These are phyloP conservation scores for Abrus precatorius DNA, from an alignment of 306 rosid species.

Conservation along the genomic window DNA sequence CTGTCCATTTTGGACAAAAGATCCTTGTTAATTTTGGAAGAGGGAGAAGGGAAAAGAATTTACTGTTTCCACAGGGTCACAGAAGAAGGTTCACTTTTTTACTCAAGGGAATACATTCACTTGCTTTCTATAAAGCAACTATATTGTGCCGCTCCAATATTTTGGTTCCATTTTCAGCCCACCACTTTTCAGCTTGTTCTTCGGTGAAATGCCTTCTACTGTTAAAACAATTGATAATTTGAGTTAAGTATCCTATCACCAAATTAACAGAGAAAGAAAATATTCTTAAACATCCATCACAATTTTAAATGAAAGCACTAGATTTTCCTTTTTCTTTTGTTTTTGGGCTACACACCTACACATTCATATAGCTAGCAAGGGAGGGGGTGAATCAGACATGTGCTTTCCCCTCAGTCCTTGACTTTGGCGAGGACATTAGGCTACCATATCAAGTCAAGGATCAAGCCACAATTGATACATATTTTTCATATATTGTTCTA, in stretches of 20 bases:
- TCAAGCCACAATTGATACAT: neutral
- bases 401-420: neutral
- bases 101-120: conserved; percentile 40
- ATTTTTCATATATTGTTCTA: neutral
- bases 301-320: neutral
- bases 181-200: conserved; percentile 89
- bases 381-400: neutral
- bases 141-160: conserved; percentile 72
- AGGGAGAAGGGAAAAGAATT: conserved; percentile 49
- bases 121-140: conserved; percentile 59
- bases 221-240: conserved; percentile 48
- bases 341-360: neutral
- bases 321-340: neutral
- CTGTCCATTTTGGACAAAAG: conserved; percentile 43
- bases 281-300: conserved; percentile 29
- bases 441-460: conserved; percentile 1
- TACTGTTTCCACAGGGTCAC: conserved; percentile 57
- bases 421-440: neutral
- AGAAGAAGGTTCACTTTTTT: conserved; percentile 40
- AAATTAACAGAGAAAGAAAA: conserved; percentile 24
- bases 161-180: conserved; percentile 81
- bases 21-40: conserved; percentile 38
- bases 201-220: conserved; percentile 91
- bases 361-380: neutral
- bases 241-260: conserved; percentile 42